Evolutionary conservation across 495 filamentous ascomycete species (phyloP), one percentile per base, ranked within the genome.

Genomic region (Friedmanniomyces endolithicus): DNA sequence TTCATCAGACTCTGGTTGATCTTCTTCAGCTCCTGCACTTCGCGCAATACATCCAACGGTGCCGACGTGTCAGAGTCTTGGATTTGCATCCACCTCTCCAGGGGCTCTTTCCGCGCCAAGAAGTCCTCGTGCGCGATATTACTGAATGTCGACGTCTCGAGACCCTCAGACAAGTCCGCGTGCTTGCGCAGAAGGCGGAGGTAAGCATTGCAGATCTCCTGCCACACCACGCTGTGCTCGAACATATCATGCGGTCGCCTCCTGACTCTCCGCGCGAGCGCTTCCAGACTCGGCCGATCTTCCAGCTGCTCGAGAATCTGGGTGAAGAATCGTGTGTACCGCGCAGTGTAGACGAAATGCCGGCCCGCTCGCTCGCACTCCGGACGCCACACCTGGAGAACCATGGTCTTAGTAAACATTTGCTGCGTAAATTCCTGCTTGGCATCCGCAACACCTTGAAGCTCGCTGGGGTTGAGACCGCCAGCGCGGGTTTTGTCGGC

Each of bases 401-500:
- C 81, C 81, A 95, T 90, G 11, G 89, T 95, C 69, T 94, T 95
- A 40, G 89, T 95, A 63, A 95, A 90, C 62, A 95, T 94, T 50
- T 84, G 85, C 56, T 92, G 85, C 11, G 82, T 83, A 33, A 95
- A 75, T 50, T 92, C 86, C 24, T 74, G 66, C 63, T 86, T 88
- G 12, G 88, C 88, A 7, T 73, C 83, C 4, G 85, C 82, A 12
- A 67, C 63, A 14, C 63, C 55, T 20, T 75, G 70, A 39, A 71
- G 67, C 29, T 70, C 66, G 27, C 71, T 63, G 2, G 29, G 4
- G 4, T 20, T 25, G 12, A 31, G 27, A 41, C 14, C 12, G 37
- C 20, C 37, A 20, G 22, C 39, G 17, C 46, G 14, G 23, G 52
- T n/a, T n/a, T n/a, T n/a, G 20, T 40, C 45, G 48, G 39, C 27